Percentiles rank a stretch among this genome's conserved stretches.
Conservation (phyloP, 768 basidiomycete species). For the Tricholoma sp. region DNA sequence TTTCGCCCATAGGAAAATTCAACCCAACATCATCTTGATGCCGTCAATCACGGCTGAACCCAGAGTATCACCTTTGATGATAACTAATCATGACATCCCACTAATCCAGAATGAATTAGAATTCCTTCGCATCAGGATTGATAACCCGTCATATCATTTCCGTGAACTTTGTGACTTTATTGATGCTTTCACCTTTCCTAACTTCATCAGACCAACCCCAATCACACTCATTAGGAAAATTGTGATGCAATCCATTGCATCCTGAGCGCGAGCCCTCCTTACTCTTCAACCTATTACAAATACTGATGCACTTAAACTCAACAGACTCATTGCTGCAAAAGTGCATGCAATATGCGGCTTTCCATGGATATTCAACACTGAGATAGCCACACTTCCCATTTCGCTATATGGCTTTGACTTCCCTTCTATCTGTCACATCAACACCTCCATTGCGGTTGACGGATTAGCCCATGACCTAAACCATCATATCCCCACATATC, state of each 20-base stretch:
- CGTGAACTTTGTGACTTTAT: background rate
- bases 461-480: no score
- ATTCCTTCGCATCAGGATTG: no score
- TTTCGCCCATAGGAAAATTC: background rate
- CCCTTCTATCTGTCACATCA: no score
- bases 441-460: background rate
- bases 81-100: background rate
- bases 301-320: background rate
- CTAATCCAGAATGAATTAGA: no score
- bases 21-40: background rate
- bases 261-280: no score
- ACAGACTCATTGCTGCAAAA: background rate
- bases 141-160: slow-evolving; percentile 3
- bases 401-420: no score
- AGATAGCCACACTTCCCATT: background rate
- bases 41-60: background rate
- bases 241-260: no score
- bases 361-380: no score
- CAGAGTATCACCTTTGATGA: background rate
- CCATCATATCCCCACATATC: background rate
- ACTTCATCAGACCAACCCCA: no score
- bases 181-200: no score
- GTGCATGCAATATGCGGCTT: background rate
- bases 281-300: no score
- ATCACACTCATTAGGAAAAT: no score